Conservation (phyloP, 331 rosid species). For the Rhamnella rubrinervis region DNA sequence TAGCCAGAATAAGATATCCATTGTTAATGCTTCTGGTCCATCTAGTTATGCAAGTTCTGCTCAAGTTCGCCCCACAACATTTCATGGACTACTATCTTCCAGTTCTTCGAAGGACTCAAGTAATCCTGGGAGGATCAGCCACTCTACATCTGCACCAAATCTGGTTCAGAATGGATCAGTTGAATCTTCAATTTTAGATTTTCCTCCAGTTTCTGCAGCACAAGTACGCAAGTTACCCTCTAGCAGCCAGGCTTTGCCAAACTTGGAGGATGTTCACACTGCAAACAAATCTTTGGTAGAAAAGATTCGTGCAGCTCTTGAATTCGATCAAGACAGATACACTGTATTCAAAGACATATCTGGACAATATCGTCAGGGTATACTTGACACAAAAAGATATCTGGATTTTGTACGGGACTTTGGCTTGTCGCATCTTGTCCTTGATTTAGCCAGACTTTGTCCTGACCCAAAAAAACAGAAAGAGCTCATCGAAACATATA, state of each 20-base stretch:
- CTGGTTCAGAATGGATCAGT: constrained; percentile 47
- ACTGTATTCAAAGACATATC: constrained; percentile 71
- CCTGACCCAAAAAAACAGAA: constrained; percentile 76
- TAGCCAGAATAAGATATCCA: constrained; percentile 38
- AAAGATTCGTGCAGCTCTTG: constrained; percentile 78
- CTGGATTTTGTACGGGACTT: constrained; percentile 72
- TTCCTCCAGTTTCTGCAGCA: constrained; percentile 83
- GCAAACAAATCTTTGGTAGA: constrained; percentile 93
- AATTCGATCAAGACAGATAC: constrained; percentile 72
- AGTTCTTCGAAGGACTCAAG: constrained; percentile 46
- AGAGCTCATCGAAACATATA: constrained; percentile 69
- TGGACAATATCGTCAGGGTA: constrained; percentile 82
- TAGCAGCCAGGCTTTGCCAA: constrained; percentile 44
- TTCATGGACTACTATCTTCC: constrained; percentile 41
- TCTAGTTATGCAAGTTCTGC: constrained; percentile 62
- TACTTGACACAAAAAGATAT: constrained; percentile 61
- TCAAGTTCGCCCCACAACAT: constrained; percentile 44
- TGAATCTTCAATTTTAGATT: constrained; percentile 59
- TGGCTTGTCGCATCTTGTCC: constrained; percentile 84
- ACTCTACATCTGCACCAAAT: constrained; percentile 81
- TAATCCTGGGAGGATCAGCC: constrained; percentile 51
- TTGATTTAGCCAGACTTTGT: constrained; percentile 78
- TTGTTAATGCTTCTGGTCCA: constrained; percentile 39
- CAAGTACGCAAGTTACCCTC: constrained; percentile 48
- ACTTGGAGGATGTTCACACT: constrained; percentile 62